phyloP scores from a whole-genome alignment of 331 rosid species.

The Quercus lobata region DNA sequence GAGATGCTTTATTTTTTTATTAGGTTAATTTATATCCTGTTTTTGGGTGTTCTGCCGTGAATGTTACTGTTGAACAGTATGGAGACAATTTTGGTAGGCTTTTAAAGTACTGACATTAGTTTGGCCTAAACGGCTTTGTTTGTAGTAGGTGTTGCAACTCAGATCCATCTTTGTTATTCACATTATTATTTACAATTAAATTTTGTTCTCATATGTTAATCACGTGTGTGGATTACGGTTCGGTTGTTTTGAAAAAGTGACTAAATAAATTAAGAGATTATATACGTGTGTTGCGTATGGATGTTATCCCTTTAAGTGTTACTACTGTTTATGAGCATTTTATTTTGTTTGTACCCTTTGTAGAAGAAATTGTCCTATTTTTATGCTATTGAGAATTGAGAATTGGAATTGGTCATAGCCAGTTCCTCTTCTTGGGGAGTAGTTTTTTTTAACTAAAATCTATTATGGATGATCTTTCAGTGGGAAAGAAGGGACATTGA shows the following conservation, averaged over 20 bases:
- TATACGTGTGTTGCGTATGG: no score
- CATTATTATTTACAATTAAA: conserved; percentile 13
- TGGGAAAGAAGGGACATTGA: no score
- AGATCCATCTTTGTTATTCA: neutral
- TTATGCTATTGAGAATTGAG: neutral
- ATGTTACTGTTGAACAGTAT: conserved; percentile 27
- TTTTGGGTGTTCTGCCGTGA: conserved; percentile 24
- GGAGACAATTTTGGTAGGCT: conserved; percentile 57
- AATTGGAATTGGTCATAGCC: no score
- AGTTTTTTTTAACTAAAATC: no score
- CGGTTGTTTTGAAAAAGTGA: neutral
- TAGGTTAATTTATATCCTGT: neutral
- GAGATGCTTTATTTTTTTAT: conserved; percentile 2
- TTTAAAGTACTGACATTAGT: conserved; percentile 32
- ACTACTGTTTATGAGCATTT: neutral
- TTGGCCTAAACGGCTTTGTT: conserved; percentile 34
- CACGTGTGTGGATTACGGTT: neutral
- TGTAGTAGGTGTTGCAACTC: conserved; percentile 29
- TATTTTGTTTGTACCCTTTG: neutral
- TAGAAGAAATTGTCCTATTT: neutral
- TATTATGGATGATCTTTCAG: no score
- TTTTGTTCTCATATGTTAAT: neutral
- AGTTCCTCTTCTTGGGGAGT: no score
- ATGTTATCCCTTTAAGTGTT: no score
- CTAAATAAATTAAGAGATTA: neutral